Evolutionary conservation across 2,329 filamentous ascomycete genomes (phyloP).

Genomic region (Aureobasidium leucospermi): DNA sequence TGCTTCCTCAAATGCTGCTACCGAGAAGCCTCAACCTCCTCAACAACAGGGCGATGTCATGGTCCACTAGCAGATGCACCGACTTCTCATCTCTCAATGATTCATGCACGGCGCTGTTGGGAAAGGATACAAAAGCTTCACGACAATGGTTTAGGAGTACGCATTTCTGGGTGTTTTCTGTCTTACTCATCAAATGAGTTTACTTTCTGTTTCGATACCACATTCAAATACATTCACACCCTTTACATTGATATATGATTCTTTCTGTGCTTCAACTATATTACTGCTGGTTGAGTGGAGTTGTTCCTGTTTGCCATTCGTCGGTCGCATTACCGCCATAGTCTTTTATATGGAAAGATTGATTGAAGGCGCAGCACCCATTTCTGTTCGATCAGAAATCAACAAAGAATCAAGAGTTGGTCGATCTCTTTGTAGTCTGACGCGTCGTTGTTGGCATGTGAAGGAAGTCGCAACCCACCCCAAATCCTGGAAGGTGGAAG

Average conservation of each 20-base stretch:
- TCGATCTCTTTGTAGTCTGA: not conserved
- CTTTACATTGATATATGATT: not conserved
- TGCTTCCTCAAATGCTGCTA: not conserved
- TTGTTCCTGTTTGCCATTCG: too few relatives aligned
- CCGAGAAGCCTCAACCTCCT: slow-evolving; percentile 1
- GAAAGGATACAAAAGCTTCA: slow-evolving; percentile 5
- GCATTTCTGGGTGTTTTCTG: slow-evolving; percentile 11
- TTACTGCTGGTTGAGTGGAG: too few relatives aligned
- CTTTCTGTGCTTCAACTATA: not conserved
- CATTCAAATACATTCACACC: slow-evolving; percentile 1
- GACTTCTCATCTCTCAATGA: slow-evolving; percentile 1
- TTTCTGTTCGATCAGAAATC: too few relatives aligned
- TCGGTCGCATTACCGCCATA: not conserved
- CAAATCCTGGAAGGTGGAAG: not conserved
- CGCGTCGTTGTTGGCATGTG: not conserved
- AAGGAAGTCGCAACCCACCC: not conserved
- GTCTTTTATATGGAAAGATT: not conserved
- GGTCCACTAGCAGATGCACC: slow-evolving; percentile 16
- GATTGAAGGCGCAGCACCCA: too few relatives aligned
- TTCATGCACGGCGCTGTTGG: slow-evolving; percentile 10
- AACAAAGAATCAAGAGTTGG: not conserved
- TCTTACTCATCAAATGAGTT: not conserved
- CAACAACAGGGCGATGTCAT: slow-evolving; percentile 18
- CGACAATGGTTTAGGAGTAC: slow-evolving; percentile 9
- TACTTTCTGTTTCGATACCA: not conserved